phyloP scores from a whole-genome alignment of 306 rosid genomes.

The Vigna mungo region DNA sequence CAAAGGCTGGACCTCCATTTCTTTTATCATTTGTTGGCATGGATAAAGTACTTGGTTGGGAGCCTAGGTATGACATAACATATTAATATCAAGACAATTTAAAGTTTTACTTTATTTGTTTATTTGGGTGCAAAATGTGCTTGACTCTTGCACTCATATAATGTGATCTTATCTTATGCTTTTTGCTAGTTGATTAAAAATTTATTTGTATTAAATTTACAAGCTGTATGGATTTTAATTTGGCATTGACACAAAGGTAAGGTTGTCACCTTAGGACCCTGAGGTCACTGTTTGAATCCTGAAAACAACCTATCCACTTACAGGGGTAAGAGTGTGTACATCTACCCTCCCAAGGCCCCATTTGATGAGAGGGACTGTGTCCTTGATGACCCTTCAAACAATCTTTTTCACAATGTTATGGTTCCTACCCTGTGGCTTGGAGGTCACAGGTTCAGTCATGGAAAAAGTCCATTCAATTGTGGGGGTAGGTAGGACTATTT shows the following conservation, averaged over 20 bases:
- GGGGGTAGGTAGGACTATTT: neutral
- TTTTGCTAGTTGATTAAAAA: slow-evolving; percentile 10
- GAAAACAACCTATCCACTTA: neutral
- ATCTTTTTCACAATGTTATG: neutral
- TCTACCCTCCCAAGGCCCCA: neutral
- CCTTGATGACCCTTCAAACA: neutral
- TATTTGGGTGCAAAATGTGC: slow-evolving; percentile 1
- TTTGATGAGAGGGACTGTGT: neutral
- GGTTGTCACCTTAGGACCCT: neutral
- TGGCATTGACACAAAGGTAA: neutral
- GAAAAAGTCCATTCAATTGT: neutral
- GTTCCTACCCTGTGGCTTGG: neutral
- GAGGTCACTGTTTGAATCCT: neutral
- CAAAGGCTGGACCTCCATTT: slow-evolving; percentile 90
- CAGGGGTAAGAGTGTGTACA: neutral
- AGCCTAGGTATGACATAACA: slow-evolving; percentile 65
- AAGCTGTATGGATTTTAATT: neutral
- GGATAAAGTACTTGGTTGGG: slow-evolving; percentile 96
- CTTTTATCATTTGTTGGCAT: slow-evolving; percentile 92
- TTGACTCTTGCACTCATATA: slow-evolving; percentile 21
- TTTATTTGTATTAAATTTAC: neutral
- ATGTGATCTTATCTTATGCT: slow-evolving; percentile 14
- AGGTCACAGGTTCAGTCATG: neutral
- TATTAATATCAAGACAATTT: slow-evolving; percentile 20
- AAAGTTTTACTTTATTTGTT: slow-evolving; percentile 8